phyloP scores from a whole-genome alignment of 129 eudicot genomes.

The Flaveria linearis region DNA sequence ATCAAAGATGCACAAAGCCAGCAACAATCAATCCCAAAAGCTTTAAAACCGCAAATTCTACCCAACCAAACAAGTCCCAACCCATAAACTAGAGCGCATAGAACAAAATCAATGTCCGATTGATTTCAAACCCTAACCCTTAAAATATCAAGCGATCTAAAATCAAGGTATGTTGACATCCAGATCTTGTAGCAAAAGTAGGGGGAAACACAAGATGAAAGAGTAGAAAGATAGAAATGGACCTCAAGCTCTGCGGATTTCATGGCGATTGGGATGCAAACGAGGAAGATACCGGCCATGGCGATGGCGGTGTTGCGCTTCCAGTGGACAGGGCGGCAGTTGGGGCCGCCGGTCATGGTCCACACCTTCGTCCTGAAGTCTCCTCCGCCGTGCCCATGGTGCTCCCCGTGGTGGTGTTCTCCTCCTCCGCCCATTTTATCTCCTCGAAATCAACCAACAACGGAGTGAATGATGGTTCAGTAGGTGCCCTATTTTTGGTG shows the following conservation, averaged over 20 bases:
- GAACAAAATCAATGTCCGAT: background rate
- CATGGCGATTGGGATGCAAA: slow-evolving; percentile 94
- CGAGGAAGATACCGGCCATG: slow-evolving; percentile 73
- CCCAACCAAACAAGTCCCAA: background rate
- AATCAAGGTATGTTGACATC: slow-evolving; percentile 17
- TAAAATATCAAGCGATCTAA: background rate
- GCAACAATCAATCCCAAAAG: background rate
- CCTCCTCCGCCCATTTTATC: slow-evolving; percentile 61
- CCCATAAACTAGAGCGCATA: background rate
- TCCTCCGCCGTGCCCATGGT: slow-evolving; percentile 52
- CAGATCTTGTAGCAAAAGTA: slow-evolving; percentile 25
- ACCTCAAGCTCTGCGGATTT: slow-evolving; percentile 96
- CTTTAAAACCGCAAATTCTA: background rate
- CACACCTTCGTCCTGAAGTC: slow-evolving; percentile 92
- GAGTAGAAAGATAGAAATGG: background rate
- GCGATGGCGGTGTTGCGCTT: slow-evolving; percentile 97
- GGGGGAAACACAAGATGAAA: slow-evolving; percentile 4
- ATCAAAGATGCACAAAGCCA: background rate
- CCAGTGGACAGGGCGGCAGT: slow-evolving; percentile 95
- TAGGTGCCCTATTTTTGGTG: slow-evolving; percentile 30
- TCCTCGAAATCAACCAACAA: slow-evolving; percentile 11
- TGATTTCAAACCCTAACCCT: slow-evolving; percentile 26
- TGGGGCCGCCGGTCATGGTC: slow-evolving; percentile 88
- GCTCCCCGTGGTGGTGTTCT: slow-evolving; percentile 54
- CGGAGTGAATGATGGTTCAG: background rate